Conservation (phyloP, 345 rosid genomes). For the Salix exigua region DNA sequence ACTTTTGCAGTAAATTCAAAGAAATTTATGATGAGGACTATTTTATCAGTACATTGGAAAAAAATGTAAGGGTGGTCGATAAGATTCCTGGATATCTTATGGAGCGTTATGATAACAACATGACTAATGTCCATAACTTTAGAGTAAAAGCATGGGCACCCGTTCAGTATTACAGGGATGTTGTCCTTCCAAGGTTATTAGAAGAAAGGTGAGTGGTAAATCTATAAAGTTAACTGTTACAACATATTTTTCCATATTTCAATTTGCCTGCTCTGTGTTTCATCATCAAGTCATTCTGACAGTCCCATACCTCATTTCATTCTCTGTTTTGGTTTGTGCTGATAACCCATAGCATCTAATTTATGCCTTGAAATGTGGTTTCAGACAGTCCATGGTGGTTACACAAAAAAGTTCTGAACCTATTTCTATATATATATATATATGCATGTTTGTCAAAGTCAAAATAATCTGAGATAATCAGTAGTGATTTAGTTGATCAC, state of each 20-base stretch:
- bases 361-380: not conserved
- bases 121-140: conserved; percentile 94
- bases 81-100: conserved; percentile 80
- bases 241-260: not conserved
- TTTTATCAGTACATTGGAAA: conserved; percentile 61
- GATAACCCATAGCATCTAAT: not conserved
- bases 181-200: conserved; percentile 76
- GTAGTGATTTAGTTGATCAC: not conserved
- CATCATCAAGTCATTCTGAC: too few species aligned
- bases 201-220: conserved; percentile 81
- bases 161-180: conserved; percentile 74
- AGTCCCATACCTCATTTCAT: not conserved
- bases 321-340: not conserved
- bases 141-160: conserved; percentile 98
- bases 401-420: not conserved
- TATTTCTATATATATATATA: not conserved
- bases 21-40: conserved; percentile 89
- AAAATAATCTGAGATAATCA: not conserved
- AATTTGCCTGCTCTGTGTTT: not conserved
- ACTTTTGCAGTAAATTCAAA: conserved; percentile 68
- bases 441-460: not conserved
- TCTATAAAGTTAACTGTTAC: conserved; percentile 10
- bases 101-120: conserved; percentile 90
- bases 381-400: not conserved
- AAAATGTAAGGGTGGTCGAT: conserved; percentile 81